These are phyloP conservation scores for Pulicaria dysenterica DNA, from an alignment of 129 eudicot genomes.

Conservation along the genomic window DNA sequence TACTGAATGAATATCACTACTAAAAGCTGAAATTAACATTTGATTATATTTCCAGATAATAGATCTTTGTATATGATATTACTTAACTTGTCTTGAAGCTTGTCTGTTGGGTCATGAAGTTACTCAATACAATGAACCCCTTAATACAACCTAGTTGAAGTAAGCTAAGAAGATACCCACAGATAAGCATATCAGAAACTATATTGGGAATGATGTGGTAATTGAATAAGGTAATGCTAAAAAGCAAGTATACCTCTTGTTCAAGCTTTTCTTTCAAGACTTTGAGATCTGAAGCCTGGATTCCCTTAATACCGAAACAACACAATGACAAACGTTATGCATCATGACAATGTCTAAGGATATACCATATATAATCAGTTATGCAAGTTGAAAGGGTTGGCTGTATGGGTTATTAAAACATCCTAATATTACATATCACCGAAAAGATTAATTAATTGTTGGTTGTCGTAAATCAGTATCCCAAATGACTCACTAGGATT, in stretches of 20 bases:
- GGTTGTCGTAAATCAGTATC: slow-evolving; percentile 9
- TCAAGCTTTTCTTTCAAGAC: slow-evolving; percentile 76
- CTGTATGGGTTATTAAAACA: too few relatives aligned
- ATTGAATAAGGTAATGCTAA: not conserved
- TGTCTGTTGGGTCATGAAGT: slow-evolving; percentile 40
- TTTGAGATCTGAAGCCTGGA: slow-evolving; percentile 56
- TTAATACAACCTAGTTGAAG: slow-evolving; percentile 30
- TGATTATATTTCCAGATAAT: not conserved
- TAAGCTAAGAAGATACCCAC: slow-evolving; percentile 31
- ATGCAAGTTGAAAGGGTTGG: not conserved
- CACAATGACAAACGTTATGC: not conserved
- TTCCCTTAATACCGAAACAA: slow-evolving; percentile 66
- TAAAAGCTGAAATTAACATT: slow-evolving; percentile 8
- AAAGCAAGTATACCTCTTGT: slow-evolving; percentile 56
- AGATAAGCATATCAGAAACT: slow-evolving; percentile 26
- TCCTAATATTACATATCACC: too few relatives aligned
- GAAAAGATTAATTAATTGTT: not conserved
- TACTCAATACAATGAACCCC: slow-evolving; percentile 32
- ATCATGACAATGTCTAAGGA: not conserved
- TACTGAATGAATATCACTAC: not conserved
- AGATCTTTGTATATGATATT: slow-evolving; percentile 16
- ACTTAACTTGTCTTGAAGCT: slow-evolving; percentile 38
- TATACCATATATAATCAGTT: slow-evolving; percentile 2
- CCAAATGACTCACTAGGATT: slow-evolving; percentile 7
- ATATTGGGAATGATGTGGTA: slow-evolving; percentile 5